Percentiles rank a stretch among this genome's conserved stretches.
Conservation (phyloP, 148 eudicot species). For the Vaccinium myrtillus region DNA sequence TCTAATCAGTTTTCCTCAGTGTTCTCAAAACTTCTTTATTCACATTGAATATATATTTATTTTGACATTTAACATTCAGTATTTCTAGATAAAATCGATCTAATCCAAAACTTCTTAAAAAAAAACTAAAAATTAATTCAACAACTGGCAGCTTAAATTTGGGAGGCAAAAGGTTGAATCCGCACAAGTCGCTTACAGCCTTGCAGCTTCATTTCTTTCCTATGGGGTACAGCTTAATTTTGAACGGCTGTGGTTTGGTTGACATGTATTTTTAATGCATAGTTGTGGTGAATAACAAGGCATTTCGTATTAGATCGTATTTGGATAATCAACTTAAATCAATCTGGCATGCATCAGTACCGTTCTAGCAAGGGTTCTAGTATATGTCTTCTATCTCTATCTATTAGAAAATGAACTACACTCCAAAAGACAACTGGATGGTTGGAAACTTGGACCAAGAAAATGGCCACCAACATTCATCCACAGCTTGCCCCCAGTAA, state of each 20-base stretch:
- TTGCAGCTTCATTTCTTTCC: background rate
- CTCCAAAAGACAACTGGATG: background rate
- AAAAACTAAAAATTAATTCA: background rate
- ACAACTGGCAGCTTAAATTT: background rate
- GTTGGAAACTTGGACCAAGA: background rate
- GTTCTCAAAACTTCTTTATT: no score
- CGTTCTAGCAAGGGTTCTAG: background rate
- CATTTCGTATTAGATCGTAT: background rate
- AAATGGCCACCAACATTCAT: background rate
- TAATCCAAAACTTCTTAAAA: background rate
- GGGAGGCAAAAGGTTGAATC: background rate
- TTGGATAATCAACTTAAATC: background rate
- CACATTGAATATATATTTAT: no score
- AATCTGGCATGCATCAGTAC: background rate
- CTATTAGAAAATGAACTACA: background rate
- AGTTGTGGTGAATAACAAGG: background rate
- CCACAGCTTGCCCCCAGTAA: no score
- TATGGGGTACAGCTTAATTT: background rate
- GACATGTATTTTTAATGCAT: background rate
- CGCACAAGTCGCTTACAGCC: background rate
- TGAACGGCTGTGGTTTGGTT: background rate
- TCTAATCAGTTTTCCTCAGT: no score
- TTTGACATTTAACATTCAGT: background rate
- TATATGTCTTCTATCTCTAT: background rate
- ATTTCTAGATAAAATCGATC: background rate